phyloP scores from a whole-genome alignment of 176 grass and related monocot species.

The Zoysia pacifica region DNA sequence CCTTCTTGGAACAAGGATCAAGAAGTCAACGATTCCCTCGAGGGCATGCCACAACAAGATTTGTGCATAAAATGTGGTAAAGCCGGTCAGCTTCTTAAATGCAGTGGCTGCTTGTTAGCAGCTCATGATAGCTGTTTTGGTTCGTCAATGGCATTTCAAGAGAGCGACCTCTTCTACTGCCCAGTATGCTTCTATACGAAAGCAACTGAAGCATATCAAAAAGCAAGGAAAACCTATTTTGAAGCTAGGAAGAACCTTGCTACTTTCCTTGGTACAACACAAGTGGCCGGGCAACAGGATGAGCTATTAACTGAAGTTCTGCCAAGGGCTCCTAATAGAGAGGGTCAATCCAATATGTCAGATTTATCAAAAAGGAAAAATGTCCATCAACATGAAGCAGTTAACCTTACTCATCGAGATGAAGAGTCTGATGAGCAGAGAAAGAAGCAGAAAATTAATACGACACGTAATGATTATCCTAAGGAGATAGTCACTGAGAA shows the following conservation, averaged over 20 bases:
- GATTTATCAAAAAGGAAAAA: slow-evolving; percentile 17
- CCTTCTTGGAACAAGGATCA: slow-evolving; percentile 8
- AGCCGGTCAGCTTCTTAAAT: slow-evolving; percentile 51
- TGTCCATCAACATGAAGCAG: slow-evolving; percentile 10
- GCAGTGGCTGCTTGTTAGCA: slow-evolving; percentile 39
- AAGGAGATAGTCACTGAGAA: slow-evolving; percentile 31
- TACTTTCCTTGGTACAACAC: slow-evolving; percentile 32
- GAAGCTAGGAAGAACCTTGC: slow-evolving; percentile 39
- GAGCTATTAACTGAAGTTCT: slow-evolving; percentile 24
- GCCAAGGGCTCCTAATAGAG: slow-evolving; percentile 15
- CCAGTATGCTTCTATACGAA: slow-evolving; percentile 48
- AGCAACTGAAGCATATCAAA: slow-evolving; percentile 45
- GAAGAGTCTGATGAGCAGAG: slow-evolving; percentile 18
- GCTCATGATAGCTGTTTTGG: slow-evolving; percentile 45
- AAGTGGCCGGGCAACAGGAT: background rate
- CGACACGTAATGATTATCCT: slow-evolving; percentile 6
- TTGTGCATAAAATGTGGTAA: slow-evolving; percentile 56
- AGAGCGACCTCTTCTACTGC: slow-evolving; percentile 38
- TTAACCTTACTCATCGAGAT: background rate
- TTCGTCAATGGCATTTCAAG: slow-evolving; percentile 32
- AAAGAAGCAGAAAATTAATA: slow-evolving; percentile 46
- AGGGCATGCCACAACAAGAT: slow-evolving; percentile 38
- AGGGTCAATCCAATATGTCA: slow-evolving; percentile 1
- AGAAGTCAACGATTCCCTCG: slow-evolving; percentile 16
- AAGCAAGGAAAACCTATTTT: slow-evolving; percentile 34